Conservation (phyloP, 1,139 yeast genomes). For the Pichia sorboxylosa region DNA sequence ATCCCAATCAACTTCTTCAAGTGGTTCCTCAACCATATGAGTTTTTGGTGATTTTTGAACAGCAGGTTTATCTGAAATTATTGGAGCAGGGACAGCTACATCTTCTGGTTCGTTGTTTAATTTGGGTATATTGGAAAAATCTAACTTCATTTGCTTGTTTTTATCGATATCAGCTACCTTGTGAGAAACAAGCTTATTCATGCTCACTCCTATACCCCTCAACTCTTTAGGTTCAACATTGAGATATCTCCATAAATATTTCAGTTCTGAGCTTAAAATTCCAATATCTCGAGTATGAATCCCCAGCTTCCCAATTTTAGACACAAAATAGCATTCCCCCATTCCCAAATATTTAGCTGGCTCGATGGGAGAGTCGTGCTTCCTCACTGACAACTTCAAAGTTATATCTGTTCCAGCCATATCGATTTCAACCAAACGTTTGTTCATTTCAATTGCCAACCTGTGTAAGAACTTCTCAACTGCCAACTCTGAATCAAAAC, state of each 20-base stretch:
- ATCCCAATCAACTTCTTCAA: slow-evolving; percentile 35
- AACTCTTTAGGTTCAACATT: slow-evolving; percentile 49
- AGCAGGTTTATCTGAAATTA: not conserved
- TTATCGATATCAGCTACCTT: slow-evolving; percentile 19
- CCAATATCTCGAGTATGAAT: slow-evolving; percentile 54
- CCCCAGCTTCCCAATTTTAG: slow-evolving; percentile 52
- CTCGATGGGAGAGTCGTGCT: slow-evolving; percentile 53
- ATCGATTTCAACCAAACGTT: slow-evolving; percentile 37
- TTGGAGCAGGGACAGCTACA: not conserved
- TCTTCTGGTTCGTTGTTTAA: not conserved
- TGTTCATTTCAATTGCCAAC: slow-evolving; percentile 47
- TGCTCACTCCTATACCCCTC: slow-evolving; percentile 67
- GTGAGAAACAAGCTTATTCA: slow-evolving; percentile 41
- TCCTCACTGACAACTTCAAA: slow-evolving; percentile 53
- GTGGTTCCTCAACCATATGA: not conserved
- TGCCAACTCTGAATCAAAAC: slow-evolving; percentile 52
- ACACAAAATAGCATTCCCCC: slow-evolving; percentile 62
- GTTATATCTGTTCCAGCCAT: slow-evolving; percentile 48
- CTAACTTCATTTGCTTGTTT: slow-evolving; percentile 33
- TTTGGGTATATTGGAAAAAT: slow-evolving; percentile 20
- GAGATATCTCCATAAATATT: slow-evolving; percentile 43
- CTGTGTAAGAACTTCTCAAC: slow-evolving; percentile 51
- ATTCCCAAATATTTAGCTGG: slow-evolving; percentile 77
- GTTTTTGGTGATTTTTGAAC: not conserved
- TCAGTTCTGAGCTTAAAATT: slow-evolving; percentile 47